These are phyloP conservation scores for Xylaria sp. DNA, from an alignment of 2,329 filamentous ascomycete genomes.

Conservation along the genomic window DNA sequence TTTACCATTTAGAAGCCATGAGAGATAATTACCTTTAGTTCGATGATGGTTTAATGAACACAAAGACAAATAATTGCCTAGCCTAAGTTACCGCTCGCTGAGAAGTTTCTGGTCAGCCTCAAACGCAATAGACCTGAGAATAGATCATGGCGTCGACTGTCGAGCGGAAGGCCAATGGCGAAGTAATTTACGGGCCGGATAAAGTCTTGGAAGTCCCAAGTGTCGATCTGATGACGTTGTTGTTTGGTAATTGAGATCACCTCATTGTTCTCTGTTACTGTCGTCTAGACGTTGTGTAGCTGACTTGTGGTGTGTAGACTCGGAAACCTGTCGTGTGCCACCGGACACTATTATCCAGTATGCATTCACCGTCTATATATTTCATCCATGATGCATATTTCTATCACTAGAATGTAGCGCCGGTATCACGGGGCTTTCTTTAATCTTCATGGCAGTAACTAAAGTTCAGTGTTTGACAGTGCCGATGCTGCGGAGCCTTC, in stretches of 20 bases:
- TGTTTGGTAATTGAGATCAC: slow-evolving; percentile 47
- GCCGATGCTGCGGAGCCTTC: slow-evolving; percentile 61
- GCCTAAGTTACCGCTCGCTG: background rate
- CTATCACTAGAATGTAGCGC: background rate
- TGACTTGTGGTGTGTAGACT: slow-evolving; percentile 41
- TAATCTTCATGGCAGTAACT: background rate
- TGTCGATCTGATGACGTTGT: slow-evolving; percentile 50
- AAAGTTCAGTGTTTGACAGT: slow-evolving; percentile 11
- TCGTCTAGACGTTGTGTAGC: background rate
- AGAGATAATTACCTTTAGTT: background rate
- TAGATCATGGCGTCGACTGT: slow-evolving; percentile 39
- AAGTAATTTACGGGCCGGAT: slow-evolving; percentile 47
- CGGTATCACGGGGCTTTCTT: background rate
- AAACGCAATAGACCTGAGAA: background rate
- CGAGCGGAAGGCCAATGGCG: slow-evolving; percentile 39
- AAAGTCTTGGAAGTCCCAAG: slow-evolving; percentile 44
- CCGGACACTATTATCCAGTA: slow-evolving; percentile 59
- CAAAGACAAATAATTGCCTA: background rate
- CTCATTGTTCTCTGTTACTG: background rate
- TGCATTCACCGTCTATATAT: background rate
- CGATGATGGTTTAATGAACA: background rate
- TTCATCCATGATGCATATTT: background rate
- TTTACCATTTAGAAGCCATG: background rate
- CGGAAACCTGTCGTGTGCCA: slow-evolving; percentile 40
- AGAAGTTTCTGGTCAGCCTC: background rate